These are phyloP conservation scores for Calonectria leucothoes DNA, from an alignment of 2,329 filamentous ascomycete genomes.

Conservation along the genomic window DNA sequence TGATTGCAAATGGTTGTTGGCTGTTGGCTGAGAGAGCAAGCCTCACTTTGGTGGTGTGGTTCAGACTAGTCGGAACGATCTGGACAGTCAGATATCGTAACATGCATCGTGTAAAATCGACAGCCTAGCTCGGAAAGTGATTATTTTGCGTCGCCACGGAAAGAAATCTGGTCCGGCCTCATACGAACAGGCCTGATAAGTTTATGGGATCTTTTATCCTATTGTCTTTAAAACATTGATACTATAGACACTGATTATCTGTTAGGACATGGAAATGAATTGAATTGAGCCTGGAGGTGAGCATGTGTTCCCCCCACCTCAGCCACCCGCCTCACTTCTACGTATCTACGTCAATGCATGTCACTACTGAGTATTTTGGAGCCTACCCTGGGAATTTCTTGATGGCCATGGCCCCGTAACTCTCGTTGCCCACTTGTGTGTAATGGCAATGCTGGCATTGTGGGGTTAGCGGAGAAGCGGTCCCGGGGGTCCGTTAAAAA, in stretches of 20 bases:
- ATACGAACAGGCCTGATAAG: too few relatives aligned
- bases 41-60: too few relatives aligned
- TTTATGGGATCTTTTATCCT: too few relatives aligned
- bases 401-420: not conserved
- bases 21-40: not conserved
- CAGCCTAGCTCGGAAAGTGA: not conserved
- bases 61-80: not conserved
- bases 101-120: too few relatives aligned
- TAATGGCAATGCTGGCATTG: constrained; percentile 13
- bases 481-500: not conserved
- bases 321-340: not conserved
- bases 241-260: not conserved
- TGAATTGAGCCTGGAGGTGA: not conserved
- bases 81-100: not conserved
- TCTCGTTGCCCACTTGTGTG: not conserved
- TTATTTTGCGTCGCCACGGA: too few relatives aligned
- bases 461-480: constrained; percentile 18
- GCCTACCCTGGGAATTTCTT: not conserved
- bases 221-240: not conserved
- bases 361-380: not conserved
- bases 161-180: too few relatives aligned
- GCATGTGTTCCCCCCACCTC: not conserved
- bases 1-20: not conserved
- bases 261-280: not conserved
- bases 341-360: not conserved